These are phyloP conservation scores for Aspergillus terreus DNA, from an alignment of 2,329 filamentous ascomycete genomes.

Conservation along the genomic window DNA sequence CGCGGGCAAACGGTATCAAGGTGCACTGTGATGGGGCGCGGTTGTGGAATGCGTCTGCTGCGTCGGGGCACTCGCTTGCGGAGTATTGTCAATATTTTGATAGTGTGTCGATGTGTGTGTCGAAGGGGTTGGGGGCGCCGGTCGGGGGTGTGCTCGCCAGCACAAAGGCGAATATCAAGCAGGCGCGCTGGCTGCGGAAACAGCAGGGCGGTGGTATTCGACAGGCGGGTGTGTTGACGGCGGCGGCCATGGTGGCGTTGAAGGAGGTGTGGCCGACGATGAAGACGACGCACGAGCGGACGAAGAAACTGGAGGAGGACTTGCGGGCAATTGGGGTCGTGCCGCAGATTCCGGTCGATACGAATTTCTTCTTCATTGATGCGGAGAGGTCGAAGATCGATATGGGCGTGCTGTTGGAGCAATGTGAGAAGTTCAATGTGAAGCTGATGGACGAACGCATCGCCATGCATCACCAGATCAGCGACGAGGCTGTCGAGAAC, in stretches of 20 bases:
- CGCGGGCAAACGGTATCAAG: conserved; percentile 17
- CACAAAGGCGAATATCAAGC: conserved; percentile 23
- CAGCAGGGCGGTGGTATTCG: conserved; percentile 31
- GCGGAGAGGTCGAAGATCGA: conserved; percentile 16
- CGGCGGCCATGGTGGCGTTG: conserved; percentile 20
- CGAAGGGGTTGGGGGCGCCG: conserved; percentile 32
- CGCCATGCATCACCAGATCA: conserved; percentile 29
- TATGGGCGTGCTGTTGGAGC: conserved; percentile 22
- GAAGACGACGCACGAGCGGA: conserved; percentile 19
- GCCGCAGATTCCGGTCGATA: conserved; percentile 38
- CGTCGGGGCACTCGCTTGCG: conserved; percentile 19
- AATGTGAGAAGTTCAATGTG: conserved; percentile 19
- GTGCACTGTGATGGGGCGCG: conserved; percentile 32
- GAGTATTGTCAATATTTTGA: conserved; percentile 33
- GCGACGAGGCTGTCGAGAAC: conserved; percentile 29
- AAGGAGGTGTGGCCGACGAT: conserved; percentile 22
- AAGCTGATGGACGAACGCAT: conserved; percentile 25
- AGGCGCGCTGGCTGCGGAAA: conserved; percentile 28
- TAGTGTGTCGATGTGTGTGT: conserved; percentile 29
- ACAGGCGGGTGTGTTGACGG: conserved; percentile 22
- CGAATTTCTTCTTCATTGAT: conserved; percentile 25
- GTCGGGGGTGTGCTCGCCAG: conserved; percentile 31
- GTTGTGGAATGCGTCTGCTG: conserved; percentile 26
- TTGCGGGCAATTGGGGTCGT: conserved; percentile 46
- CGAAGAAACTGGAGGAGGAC: conserved; percentile 19